Evolutionary conservation across 768 basidiomycete genomes (phyloP), one percentile per base, ranked within the genome.

Genomic region (Tricholoma hemisulphureum): DNA sequence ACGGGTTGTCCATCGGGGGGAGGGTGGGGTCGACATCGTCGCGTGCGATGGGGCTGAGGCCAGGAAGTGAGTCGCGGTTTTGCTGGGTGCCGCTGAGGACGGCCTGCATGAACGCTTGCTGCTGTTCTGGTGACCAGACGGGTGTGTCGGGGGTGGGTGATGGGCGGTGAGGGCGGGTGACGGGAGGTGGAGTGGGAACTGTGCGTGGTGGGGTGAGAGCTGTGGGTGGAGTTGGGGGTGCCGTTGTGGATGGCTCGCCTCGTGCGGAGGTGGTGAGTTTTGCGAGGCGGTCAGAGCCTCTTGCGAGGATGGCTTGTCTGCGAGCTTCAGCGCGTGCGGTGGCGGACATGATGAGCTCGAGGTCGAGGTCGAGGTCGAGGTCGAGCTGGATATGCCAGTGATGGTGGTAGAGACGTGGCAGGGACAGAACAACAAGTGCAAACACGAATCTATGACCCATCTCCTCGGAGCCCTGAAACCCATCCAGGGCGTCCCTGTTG

Each of bases 281-380:
- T 28, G 88, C 86, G 41, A 93, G 83, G 54, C 91, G 83, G 76
- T 91, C 89, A 26, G 76, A 77, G 13, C 88, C 85, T 53, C 89
- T 79, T 61, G 78, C 78, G 20, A 92, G 81, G 57, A 93, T 92
- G 32, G 91, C 91, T 72, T 82, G 87, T 65, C 85, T 75, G 43
- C 91, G 80, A 9, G 91, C 91, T 72, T 90, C 89, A 70, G 89
- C 88, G 64, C 86, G 84, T 58, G 85, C 82, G 73, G 86, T 74
- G 53, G 87, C 79, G 64, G 83, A 81, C 71, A 76, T 41, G 50
- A 34, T 51, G 51, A 64, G 63, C 66, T n/a, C 67, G 67, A 66
- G 67, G 67, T 65, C 64, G 50, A 52, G 29, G 41, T 56, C 55
- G 56, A 41, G 20, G n/a, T 37, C 20, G 8, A 32, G 34, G 9